Conservation (phyloP, 1,139 yeast species). For the Blastobotrys indianensis region DNA sequence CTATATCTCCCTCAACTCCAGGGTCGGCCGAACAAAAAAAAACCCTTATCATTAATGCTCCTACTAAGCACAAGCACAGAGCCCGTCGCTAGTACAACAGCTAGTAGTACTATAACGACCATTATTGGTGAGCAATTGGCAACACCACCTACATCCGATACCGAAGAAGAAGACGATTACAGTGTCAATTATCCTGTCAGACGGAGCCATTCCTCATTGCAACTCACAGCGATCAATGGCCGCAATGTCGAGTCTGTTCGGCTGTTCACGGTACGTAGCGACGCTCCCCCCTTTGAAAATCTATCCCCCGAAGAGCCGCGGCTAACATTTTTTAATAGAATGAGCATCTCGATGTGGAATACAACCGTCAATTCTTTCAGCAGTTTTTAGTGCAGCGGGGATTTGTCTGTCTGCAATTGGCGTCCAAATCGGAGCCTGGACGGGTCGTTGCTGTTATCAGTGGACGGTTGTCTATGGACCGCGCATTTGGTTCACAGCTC, state of each 20-base stretch:
- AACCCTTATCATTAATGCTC: too few relatives aligned
- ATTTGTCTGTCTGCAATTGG: constrained; percentile 15
- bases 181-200: too few relatives aligned
- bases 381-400: constrained; percentile 20
- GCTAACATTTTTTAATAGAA: constrained; percentile 3
- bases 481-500: constrained; percentile 1
- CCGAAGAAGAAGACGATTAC: too few relatives aligned
- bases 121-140: too few relatives aligned
- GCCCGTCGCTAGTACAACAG: too few relatives aligned
- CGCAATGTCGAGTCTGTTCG: constrained; percentile 14
- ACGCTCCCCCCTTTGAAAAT: too few relatives aligned
- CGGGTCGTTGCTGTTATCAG: constrained; percentile 19
- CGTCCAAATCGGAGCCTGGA: constrained; percentile 8
- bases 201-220: too few relatives aligned
- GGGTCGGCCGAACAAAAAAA: too few relatives aligned
- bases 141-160: too few relatives aligned
- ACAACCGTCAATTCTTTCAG: constrained; percentile 20
- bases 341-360: constrained; percentile 14
- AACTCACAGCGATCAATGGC: constrained; percentile 2
- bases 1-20: too few relatives aligned
- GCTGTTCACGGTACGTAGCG: constrained; percentile 14
- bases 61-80: too few relatives aligned
- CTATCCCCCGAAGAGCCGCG: neutral
- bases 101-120: too few relatives aligned
- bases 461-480: constrained; percentile 15